A percentile compares a stretch with the other conserved stretches of the same genome.
These are phyloP conservation scores for Porcisia hertigi DNA, from an alignment of 208 protist species.

Conservation along the genomic window DNA sequence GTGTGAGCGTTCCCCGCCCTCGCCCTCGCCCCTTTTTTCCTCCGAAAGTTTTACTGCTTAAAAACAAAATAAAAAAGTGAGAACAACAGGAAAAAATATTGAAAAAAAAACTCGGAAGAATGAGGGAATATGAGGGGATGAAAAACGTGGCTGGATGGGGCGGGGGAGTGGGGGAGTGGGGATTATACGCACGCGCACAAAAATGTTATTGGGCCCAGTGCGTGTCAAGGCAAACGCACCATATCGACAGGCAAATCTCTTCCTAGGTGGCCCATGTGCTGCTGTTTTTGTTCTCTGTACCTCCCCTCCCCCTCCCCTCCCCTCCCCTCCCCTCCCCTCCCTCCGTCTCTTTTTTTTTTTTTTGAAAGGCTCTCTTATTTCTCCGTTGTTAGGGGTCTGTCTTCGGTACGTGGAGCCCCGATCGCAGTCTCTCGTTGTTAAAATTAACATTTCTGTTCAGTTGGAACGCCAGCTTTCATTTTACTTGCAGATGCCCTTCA, in stretches of 20 bases:
- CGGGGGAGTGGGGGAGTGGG: background rate
- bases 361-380: background rate
- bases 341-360: background rate
- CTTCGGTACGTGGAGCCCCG: background rate
- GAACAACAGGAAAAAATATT: background rate
- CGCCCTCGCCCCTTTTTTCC: no score
- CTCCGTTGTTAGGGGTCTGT: background rate
- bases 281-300: background rate
- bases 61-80: background rate
- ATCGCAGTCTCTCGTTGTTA: background rate
- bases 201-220: background rate
- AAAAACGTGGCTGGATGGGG: background rate
- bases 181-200: background rate
- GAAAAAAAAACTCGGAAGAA: background rate
- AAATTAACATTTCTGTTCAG: background rate
- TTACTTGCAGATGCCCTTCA: background rate
- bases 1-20: no score
- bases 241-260: background rate
- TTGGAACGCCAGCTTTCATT: background rate
- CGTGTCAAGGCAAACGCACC: background rate
- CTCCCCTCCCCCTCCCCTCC: background rate
- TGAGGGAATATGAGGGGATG: background rate
- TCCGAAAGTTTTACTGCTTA: no score
- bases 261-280: background rate
- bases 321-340: background rate